These are phyloP conservation scores for Penicillium salamii DNA, from an alignment of 495 filamentous ascomycete genomes.

Conservation along the genomic window DNA sequence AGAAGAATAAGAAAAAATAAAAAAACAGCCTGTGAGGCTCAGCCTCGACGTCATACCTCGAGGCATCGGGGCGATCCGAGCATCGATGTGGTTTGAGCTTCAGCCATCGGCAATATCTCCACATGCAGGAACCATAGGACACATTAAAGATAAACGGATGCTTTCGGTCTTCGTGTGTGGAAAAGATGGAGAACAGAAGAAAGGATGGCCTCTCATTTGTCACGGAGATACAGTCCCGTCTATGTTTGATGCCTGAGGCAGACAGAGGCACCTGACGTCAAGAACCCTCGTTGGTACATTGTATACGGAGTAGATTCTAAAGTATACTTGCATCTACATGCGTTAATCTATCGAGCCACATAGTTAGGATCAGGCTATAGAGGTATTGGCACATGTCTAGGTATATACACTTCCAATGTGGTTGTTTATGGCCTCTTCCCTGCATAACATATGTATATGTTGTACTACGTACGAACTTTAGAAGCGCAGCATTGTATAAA, in stretches of 20 bases:
- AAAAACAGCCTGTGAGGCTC: conserved; percentile 17
- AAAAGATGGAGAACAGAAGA: not conserved
- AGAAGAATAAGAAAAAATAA: not conserved
- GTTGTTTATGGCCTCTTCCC: no score
- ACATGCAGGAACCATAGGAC: not conserved
- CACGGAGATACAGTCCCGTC: not conserved
- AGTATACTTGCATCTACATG: no score
- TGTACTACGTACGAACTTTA: no score
- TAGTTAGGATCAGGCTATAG: no score
- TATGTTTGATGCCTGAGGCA: conserved; percentile 16
- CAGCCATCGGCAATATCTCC: not conserved
- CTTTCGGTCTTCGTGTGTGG: no score
- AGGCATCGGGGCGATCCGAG: conserved; percentile 18
- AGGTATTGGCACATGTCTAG: no score
- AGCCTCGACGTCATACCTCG: conserved; percentile 19
- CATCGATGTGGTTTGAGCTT: conserved; percentile 3
- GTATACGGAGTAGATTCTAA: no score
- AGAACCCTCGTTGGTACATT: conserved; percentile 2
- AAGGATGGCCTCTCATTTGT: not conserved
- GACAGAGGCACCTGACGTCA: conserved; percentile 22
- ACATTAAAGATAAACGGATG: no score
- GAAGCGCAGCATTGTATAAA: no score
- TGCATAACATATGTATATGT: no score
- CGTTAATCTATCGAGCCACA: no score
- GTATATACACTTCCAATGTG: no score